These are phyloP conservation scores for Colletotrichum tropicicola DNA, from an alignment of 2,329 filamentous ascomycete genomes.

Conservation along the genomic window DNA sequence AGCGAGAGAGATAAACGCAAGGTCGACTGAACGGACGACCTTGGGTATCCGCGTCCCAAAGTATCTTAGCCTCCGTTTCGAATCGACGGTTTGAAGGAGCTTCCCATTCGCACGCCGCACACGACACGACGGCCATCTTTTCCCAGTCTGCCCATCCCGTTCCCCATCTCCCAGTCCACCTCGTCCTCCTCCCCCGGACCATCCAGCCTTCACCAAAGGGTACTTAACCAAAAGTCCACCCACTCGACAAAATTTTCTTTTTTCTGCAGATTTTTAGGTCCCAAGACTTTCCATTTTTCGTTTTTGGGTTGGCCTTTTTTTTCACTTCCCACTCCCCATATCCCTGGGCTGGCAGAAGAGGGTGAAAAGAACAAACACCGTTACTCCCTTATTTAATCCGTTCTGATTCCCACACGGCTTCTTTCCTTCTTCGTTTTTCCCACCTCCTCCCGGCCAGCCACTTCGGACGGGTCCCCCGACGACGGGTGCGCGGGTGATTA, in stretches of 20 bases:
- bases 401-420: not conserved
- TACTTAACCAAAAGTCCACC: slow-evolving; percentile 32
- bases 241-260: slow-evolving; percentile 10
- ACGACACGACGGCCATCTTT: slow-evolving; percentile 23
- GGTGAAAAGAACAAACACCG: not conserved
- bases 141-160: slow-evolving; percentile 2
- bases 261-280: slow-evolving; percentile 25
- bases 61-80: slow-evolving; percentile 24
- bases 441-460: not conserved
- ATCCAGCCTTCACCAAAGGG: not conserved
- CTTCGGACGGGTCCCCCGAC: slow-evolving; percentile 24
- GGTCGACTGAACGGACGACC: not conserved
- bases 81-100: slow-evolving; percentile 33
- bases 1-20: no score
- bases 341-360: slow-evolving; percentile 14
- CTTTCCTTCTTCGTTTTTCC: not conserved
- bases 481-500: slow-evolving; percentile 20
- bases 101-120: slow-evolving; percentile 29
- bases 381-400: slow-evolving; percentile 15
- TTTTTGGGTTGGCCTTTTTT: not conserved
- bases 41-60: not conserved
- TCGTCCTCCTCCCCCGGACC: slow-evolving; percentile 5
- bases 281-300: slow-evolving; percentile 9
- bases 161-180: not conserved
- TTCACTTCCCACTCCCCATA: slow-evolving; percentile 19